Base-by-base conservation (phyloP, 305 asterid species). In the Salvia sclarea region DNA sequence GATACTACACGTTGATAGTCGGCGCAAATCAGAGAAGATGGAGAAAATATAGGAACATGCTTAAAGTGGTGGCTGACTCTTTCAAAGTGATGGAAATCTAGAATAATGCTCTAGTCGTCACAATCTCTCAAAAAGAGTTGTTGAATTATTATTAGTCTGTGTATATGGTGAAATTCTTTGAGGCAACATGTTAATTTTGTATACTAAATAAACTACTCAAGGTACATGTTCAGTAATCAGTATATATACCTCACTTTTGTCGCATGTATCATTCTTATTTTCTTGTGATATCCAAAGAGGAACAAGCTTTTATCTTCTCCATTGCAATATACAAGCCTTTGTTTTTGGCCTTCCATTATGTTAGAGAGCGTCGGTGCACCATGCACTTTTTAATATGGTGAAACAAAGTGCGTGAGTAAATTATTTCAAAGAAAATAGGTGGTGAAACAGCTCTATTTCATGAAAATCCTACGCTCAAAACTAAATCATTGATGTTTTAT, bases 11-110 rank as follows among this genome's bases (percentile, higher is more conserved):
- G 8, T 63, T 92, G 79, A 85, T 89, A 2, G 96, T 92, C 8
- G 96, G 98, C 76, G 96, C 96, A 30, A 92, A 92, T 28, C 88
- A 83, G 68, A 82, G 96, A 28, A 79, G 95, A 37, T 92, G 98
- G 96, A 86, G 74, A 75, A 83, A 76, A 71, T 37, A 73, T 58
- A 72, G 96, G 53, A 82, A 89, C 88, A 75, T 83, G 83, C 90
- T 92, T 33, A 92, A 89, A 79, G 91, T 92, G 66, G 96, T 89
- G 52, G 98, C 96, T 0, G 96, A 92, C 76, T 89, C 96, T 38
- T 92, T 92, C 67, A 85, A 73, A 71, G 81, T 92, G 72, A 53
- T 92, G 57, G 96, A 89, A 38, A 87, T 87, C 69, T 89, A 71
- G 5, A 68, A 41, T 8, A n/a, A n/a, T 70, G 49, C 12, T 37